Conservation (phyloP, 2,329 filamentous ascomycete genomes). For the Hypoxylon sp. region DNA sequence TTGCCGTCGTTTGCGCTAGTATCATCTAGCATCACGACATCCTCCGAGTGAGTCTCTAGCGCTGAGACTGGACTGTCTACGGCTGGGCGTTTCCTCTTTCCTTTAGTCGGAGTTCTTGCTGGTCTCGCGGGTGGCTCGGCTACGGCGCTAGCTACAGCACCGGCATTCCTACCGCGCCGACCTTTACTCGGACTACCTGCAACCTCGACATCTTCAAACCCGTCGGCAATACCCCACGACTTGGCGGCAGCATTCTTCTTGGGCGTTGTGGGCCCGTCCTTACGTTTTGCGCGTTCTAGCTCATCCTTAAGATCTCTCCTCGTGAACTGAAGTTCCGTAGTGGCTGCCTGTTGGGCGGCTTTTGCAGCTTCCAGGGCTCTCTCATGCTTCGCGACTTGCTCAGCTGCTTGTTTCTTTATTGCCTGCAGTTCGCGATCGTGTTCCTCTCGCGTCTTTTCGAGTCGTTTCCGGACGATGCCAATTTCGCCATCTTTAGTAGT, state of each 20-base stretch:
- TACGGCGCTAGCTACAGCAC: constrained; percentile 61
- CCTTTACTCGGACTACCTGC: constrained; percentile 68
- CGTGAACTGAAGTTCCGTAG: constrained; percentile 80
- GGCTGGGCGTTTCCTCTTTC: constrained; percentile 77
- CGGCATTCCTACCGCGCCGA: constrained; percentile 60
- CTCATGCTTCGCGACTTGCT: constrained; percentile 75
- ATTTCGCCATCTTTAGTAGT: constrained; percentile 78
- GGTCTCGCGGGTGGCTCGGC: constrained; percentile 58
- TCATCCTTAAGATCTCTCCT: constrained; percentile 79
- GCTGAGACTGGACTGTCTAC: constrained; percentile 77
- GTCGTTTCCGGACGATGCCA: constrained; percentile 80
- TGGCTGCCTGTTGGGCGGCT: constrained; percentile 74
- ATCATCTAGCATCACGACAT: constrained; percentile 57
- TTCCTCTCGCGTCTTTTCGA: constrained; percentile 72
- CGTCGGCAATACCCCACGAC: constrained; percentile 75
- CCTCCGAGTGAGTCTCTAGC: constrained; percentile 67
- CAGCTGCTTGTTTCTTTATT: constrained; percentile 74
- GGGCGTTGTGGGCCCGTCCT: constrained; percentile 67
- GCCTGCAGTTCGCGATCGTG: constrained; percentile 74
- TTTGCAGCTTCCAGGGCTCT: constrained; percentile 75
- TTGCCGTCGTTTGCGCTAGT: constrained; percentile 35
- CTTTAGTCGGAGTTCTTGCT: constrained; percentile 71
- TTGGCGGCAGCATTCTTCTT: constrained; percentile 70
- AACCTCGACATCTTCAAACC: constrained; percentile 79
- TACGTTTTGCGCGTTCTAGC: constrained; percentile 62